Conservation (phyloP, 495 filamentous ascomycete genomes). For the Aspergillus sclerotioniger region DNA sequence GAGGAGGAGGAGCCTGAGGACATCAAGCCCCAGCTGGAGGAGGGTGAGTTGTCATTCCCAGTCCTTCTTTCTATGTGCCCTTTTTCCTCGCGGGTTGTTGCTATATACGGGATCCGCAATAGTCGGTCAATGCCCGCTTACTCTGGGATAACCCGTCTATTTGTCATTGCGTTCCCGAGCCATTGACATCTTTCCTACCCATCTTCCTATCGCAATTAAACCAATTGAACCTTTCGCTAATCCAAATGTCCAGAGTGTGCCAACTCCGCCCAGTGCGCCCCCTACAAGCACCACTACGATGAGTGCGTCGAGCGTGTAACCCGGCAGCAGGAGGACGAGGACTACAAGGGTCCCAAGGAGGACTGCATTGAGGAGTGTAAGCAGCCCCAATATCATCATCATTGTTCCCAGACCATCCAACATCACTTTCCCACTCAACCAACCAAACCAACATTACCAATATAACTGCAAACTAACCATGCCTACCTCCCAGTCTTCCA, state of each 20-base stretch:
- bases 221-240: constrained; percentile 13
- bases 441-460: background rate
- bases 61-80: background rate
- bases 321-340: constrained; percentile 61
- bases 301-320: constrained; percentile 95
- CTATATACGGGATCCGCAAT: background rate
- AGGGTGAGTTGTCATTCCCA: constrained; percentile 63
- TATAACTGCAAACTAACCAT: constrained; percentile 13
- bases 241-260: constrained; percentile 67
- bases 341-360: constrained; percentile 67
- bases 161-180: background rate
- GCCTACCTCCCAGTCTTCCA: constrained; percentile 83
- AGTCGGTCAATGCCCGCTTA: background rate
- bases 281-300: constrained; percentile 94
- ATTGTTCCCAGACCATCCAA: background rate
- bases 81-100: constrained; percentile 4
- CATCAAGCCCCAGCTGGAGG: constrained; percentile 81
- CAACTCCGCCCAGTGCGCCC: constrained; percentile 77
- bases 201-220: constrained; percentile 2
- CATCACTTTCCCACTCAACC: background rate
- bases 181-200: constrained; percentile 7
- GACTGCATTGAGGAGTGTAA: constrained; percentile 99
- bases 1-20: constrained; percentile 90
- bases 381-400: constrained; percentile 33
- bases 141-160: no score